A percentile compares a stretch with the other conserved stretches of the same genome.
phyloP scores from a whole-genome alignment of 2,329 filamentous ascomycete genomes.

The Metarhizium humberi region DNA sequence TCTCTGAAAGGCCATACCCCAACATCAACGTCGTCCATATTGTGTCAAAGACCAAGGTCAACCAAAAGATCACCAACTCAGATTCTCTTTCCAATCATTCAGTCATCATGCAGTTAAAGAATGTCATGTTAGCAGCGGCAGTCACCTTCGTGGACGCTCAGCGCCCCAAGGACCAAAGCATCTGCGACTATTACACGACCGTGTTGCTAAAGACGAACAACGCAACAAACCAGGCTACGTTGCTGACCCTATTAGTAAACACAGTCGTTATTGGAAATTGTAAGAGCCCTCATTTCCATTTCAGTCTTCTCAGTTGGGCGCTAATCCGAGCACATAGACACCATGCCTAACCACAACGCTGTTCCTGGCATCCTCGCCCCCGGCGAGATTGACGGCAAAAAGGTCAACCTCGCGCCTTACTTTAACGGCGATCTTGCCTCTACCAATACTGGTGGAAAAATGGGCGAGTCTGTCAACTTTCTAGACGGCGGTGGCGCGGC shows the following conservation, averaged over 20 bases:
- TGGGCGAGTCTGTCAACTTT: constrained; percentile 45
- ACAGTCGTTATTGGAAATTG: constrained; percentile 56
- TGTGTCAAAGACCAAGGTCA: too few species aligned
- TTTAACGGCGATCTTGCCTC: constrained; percentile 46
- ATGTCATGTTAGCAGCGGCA: constrained; percentile 12
- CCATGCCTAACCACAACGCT: constrained; percentile 41
- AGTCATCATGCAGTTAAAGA: constrained; percentile 16
- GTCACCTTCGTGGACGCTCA: constrained; percentile 25
- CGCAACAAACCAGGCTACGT: constrained; percentile 44
- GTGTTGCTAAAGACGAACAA: constrained; percentile 50
- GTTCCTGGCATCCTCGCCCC: constrained; percentile 49
- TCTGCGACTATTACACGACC: constrained; percentile 57
- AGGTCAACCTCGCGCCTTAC: constrained; percentile 50
- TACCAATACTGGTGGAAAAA: constrained; percentile 37
- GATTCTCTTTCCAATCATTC: neutral
- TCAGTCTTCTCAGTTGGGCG: neutral
- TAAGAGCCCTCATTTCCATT: constrained; percentile 13
- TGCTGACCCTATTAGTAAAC: constrained; percentile 50
- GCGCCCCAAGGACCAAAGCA: constrained; percentile 37
- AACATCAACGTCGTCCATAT: too few species aligned
- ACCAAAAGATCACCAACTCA: too few species aligned
- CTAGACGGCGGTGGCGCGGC: constrained; percentile 49
- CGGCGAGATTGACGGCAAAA: constrained; percentile 37
- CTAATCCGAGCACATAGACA: constrained; percentile 26
- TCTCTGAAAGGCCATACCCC: too few species aligned